Evolutionary conservation across 169 alveolate genomes (phyloP).

Genomic region (Eimeria necatrix): DNA sequence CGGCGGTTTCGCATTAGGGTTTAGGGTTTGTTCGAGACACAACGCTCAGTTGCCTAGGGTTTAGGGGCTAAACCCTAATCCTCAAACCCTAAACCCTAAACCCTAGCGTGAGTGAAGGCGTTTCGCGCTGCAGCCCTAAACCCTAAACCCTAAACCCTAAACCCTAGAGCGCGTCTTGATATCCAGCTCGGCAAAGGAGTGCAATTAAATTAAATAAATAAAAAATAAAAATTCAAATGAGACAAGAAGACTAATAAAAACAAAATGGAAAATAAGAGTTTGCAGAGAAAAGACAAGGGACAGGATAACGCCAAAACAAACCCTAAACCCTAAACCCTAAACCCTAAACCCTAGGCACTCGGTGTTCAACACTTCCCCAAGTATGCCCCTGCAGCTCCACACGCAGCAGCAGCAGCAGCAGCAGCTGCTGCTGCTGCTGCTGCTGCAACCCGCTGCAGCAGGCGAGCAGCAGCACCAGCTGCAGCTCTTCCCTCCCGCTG

Average conservation of each 20-base stretch:
- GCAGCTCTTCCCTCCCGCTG: neutral
- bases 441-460: neutral
- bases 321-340: conserved; percentile 13
- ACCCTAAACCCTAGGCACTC: neutral
- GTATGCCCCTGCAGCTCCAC: neutral
- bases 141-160: neutral
- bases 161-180: neutral
- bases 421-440: neutral
- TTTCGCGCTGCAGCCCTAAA: neutral
- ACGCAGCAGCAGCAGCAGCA: neutral
- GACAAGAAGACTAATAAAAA: too few species aligned
- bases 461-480: conserved; percentile 20
- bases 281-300: too few species aligned
- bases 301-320: too few species aligned
- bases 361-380: neutral
- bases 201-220: too few species aligned
- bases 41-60: too few species aligned
- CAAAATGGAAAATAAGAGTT: too few species aligned
- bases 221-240: too few species aligned
- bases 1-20: too few species aligned
- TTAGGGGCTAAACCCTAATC: neutral
- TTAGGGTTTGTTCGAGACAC: too few species aligned
- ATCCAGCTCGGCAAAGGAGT: too few species aligned
- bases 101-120: neutral
- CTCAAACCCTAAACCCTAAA: neutral